These are phyloP conservation scores for Myotisia sp. DNA, from an alignment of 2,329 filamentous ascomycete genomes.

Conservation along the genomic window DNA sequence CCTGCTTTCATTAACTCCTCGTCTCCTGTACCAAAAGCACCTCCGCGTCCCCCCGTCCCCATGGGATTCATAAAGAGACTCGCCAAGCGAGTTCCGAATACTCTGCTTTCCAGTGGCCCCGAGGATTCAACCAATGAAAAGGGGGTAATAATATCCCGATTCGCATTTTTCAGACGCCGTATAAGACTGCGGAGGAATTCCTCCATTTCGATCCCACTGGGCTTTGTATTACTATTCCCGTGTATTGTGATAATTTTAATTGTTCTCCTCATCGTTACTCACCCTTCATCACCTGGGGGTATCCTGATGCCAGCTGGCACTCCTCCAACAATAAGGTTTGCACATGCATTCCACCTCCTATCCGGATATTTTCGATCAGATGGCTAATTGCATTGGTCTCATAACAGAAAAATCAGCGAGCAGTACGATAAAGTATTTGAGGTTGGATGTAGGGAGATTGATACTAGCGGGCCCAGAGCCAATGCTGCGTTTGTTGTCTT, in stretches of 20 bases:
- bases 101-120: slow-evolving; percentile 28
- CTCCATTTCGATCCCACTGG: slow-evolving; percentile 78
- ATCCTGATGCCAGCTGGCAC: slow-evolving; percentile 79
- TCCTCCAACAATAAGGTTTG: slow-evolving; percentile 77
- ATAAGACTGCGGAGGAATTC: slow-evolving; percentile 85
- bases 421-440: slow-evolving; percentile 95
- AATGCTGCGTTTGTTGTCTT: slow-evolving; percentile 95
- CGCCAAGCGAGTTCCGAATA: slow-evolving; percentile 37
- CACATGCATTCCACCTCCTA: slow-evolving; percentile 9
- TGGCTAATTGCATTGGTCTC: not conserved
- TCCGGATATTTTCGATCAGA: slow-evolving; percentile 1
- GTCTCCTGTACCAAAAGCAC: not conserved
- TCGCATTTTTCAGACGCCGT: slow-evolving; percentile 74
- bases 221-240: slow-evolving; percentile 84
- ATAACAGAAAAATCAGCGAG: slow-evolving; percentile 77
- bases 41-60: slow-evolving; percentile 15
- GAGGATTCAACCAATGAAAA: slow-evolving; percentile 35
- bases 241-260: slow-evolving; percentile 83
- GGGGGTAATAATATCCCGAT: slow-evolving; percentile 32
- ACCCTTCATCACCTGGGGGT: slow-evolving; percentile 66
- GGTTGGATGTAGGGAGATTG: slow-evolving; percentile 64
- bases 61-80: slow-evolving; percentile 43
- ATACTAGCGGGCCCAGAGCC: slow-evolving; percentile 63
- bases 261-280: slow-evolving; percentile 72
- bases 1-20: too few species aligned